Conservation (phyloP, 768 basidiomycete genomes). For the Leccinum obscurum region DNA sequence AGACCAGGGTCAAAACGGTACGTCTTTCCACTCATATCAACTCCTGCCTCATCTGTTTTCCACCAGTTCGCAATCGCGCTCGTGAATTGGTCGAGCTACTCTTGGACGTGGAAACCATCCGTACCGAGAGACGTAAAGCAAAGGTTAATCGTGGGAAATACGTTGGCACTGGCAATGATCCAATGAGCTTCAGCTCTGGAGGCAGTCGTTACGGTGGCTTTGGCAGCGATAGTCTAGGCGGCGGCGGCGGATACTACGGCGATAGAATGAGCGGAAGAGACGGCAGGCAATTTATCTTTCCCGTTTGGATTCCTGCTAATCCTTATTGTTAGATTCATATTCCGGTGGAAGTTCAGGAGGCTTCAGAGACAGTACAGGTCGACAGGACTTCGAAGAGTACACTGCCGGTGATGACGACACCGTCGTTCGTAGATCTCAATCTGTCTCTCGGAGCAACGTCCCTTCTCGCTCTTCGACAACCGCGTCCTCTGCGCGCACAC, state of each 20-base stretch:
- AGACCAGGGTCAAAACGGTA: conserved; percentile 96
- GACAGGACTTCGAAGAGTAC: conserved; percentile 85
- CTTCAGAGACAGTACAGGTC: conserved; percentile 59
- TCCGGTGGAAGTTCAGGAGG: conserved; percentile 49
- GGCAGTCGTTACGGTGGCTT: conserved; percentile 70
- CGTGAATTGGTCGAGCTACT: conserved; percentile 92
- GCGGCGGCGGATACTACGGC: conserved; percentile 43
- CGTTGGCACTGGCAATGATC: conserved; percentile 81
- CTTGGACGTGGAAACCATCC: conserved; percentile 87
- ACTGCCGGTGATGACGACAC: conserved; percentile 94
- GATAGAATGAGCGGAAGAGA: conserved; percentile 41
- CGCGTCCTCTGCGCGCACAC: conserved; percentile 39
- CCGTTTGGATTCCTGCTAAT: conserved; percentile 6
- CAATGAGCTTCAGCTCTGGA: conserved; percentile 59
- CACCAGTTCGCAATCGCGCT: conserved; percentile 88
- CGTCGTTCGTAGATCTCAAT: conserved; percentile 40
- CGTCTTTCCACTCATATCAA: conserved; percentile 7
- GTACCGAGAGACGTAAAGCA: conserved; percentile 87
- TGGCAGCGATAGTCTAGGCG: conserved; percentile 50
- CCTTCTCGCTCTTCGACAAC: conserved; percentile 34
- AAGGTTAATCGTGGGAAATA: conserved; percentile 92
- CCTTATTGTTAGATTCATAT: conserved; percentile 34
- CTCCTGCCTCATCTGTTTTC: background rate
- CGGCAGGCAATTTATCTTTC: conserved; percentile 32
- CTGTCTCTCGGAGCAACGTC: conserved; percentile 34